Percentiles rank a stretch among this genome's conserved stretches.
Conservation (phyloP, 352 stramenopile species). For the Pythium grandisporangium region DNA sequence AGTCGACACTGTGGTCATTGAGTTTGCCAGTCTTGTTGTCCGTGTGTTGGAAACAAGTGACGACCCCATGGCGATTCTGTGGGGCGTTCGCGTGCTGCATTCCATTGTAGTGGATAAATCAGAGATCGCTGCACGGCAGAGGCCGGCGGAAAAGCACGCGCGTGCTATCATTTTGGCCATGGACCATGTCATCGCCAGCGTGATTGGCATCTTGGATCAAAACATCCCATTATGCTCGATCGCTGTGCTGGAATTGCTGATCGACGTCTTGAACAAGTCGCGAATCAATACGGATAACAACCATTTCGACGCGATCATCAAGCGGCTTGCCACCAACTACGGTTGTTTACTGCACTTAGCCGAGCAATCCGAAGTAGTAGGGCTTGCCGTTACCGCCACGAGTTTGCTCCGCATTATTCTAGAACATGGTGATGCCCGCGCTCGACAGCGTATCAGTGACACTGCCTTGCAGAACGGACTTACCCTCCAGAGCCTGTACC, state of each 20-base stretch:
- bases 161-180: conserved; percentile 51
- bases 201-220: conserved; percentile 38
- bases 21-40: conserved; percentile 5
- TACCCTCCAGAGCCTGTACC: conserved; percentile 45
- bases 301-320: conserved; percentile 67
- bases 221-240: conserved; percentile 38
- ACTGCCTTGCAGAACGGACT: conserved; percentile 50
- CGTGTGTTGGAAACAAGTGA: conserved; percentile 26
- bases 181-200: conserved; percentile 45
- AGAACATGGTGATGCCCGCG: conserved; percentile 50
- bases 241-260: conserved; percentile 47
- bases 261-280: conserved; percentile 52
- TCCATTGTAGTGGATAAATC: conserved; percentile 51
- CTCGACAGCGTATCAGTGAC: conserved; percentile 60
- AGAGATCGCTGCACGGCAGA: conserved; percentile 19
- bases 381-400: conserved; percentile 43
- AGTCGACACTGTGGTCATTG: conserved; percentile 18
- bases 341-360: conserved; percentile 36
- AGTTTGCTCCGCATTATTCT: conserved; percentile 64
- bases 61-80: conserved; percentile 41
- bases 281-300: conserved; percentile 61
- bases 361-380: conserved; percentile 34
- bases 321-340: conserved; percentile 44
- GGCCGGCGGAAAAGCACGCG: conserved; percentile 40
- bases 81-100: conserved; percentile 51